Base-by-base conservation (phyloP, 2,329 filamentous ascomycete genomes). In the Chrysoporthe puriensis region DNA sequence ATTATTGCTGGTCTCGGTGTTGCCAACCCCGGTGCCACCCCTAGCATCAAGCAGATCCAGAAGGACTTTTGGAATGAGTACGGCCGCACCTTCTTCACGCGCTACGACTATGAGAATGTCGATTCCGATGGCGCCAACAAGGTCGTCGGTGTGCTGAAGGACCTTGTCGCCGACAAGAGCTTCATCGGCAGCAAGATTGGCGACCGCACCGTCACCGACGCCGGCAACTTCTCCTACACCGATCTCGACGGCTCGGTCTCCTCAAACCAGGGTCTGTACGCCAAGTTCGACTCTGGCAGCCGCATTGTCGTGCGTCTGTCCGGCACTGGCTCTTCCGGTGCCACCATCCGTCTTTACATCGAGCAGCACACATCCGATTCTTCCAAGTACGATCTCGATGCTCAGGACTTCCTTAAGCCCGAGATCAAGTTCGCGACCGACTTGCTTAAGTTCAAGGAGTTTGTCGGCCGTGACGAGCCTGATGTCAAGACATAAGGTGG, bases 11-110 rank as follows among this genome's bases (percentile, higher is more conserved):
- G 93, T 72, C 89, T 98, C 60, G 94, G 94, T 72, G 90, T 96
- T 78, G 86, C 93, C 79, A 91, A 91, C 76, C 88, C 92, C 26
- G 89, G 85, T 68, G 90, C 92, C 73, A 93, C 91, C 3, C 94
- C 95, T 62, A 97, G 92, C 82, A 98, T 99, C 81, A 92, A 92
- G 77, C 91, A 94, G 80, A 97, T 99, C 79, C 96, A 99, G 83
- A 89, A 93, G 75, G 93, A 97, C 78, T 98, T 99, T 88, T 99
- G 96, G 96, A 87, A 88, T 76, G 92, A 89, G 67, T 99, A 99
- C 79, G 96, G 96, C 76, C 94, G 96, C 69, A 97, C 94, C 43
- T 99, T 98, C 86, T 99, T 99, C 87, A 99, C 96, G 56, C 93
- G 96, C 71, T 98, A 98, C 82, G 96, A 99, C 82, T 99, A 97